These are phyloP conservation scores for Fremontodendron californicum DNA, from an alignment of 345 rosid genomes.

Conservation along the genomic window DNA sequence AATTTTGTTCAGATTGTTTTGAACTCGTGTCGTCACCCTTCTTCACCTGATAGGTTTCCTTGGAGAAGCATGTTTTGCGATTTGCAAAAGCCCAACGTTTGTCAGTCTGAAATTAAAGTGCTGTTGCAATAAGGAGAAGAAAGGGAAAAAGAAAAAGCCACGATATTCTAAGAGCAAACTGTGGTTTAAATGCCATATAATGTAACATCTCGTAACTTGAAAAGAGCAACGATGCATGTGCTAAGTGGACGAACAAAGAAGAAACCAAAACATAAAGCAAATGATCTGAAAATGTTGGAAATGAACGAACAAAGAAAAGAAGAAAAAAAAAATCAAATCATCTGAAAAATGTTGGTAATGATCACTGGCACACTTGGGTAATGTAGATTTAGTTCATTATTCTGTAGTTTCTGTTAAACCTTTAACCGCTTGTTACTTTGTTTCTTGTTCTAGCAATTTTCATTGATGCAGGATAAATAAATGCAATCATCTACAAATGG, in stretches of 20 bases:
- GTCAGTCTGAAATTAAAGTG: background rate
- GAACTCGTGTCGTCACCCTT: background rate
- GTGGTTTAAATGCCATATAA: too few relatives aligned
- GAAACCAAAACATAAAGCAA: background rate
- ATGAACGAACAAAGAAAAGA: background rate
- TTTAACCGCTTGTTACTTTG: background rate
- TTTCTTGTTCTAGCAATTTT: background rate
- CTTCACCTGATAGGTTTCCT: background rate
- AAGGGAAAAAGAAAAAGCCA: background rate
- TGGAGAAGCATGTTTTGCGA: background rate
- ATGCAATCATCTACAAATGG: background rate
- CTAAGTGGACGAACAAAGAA: background rate
- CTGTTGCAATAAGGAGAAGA: background rate
- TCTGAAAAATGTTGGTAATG: background rate
- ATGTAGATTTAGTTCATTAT: background rate
- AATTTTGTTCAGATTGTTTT: background rate
- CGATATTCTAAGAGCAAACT: too few relatives aligned
- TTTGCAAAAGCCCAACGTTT: background rate
- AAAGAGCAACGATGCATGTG: background rate
- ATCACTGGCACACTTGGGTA: background rate
- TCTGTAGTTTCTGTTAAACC: background rate
- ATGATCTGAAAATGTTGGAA: background rate
- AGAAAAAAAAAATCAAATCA: background rate
- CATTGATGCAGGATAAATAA: background rate
- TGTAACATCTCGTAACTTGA: background rate